Evolutionary conservation across 2,329 filamentous ascomycete genomes (phyloP).

Genomic region (Botryotinia calthae): DNA sequence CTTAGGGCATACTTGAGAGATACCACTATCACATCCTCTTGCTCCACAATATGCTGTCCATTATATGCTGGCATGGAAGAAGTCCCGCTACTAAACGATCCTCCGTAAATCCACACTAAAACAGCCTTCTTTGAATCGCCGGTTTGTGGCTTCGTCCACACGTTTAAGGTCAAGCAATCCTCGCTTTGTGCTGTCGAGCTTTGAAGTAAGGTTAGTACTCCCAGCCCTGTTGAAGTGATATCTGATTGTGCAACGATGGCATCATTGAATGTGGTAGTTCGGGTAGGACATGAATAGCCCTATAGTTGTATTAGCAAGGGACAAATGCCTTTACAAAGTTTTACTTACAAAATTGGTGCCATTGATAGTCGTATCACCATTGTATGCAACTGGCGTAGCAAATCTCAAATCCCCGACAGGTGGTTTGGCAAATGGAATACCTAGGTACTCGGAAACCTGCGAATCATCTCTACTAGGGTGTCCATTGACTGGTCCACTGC

Average conservation of each 20-base stretch:
- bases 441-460: slow-evolving; percentile 40
- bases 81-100: slow-evolving; percentile 42
- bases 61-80: slow-evolving; percentile 42
- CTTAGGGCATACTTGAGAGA: slow-evolving; percentile 45
- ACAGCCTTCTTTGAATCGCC: slow-evolving; percentile 41
- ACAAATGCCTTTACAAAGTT: background rate
- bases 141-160: slow-evolving; percentile 39
- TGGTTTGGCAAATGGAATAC: slow-evolving; percentile 43
- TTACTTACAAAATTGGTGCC: slow-evolving; percentile 33
- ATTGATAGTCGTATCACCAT: slow-evolving; percentile 26
- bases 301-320: slow-evolving; percentile 26
- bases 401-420: slow-evolving; percentile 44
- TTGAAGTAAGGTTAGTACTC: background rate
- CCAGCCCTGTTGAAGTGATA: background rate
- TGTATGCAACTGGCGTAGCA: slow-evolving; percentile 28
- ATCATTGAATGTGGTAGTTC: slow-evolving; percentile 1
- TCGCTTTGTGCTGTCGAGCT: slow-evolving; percentile 31
- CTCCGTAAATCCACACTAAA: slow-evolving; percentile 45
- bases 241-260: slow-evolving; percentile 2
- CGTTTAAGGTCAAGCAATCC: slow-evolving; percentile 43
- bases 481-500: slow-evolving; percentile 34
- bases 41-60: slow-evolving; percentile 43
- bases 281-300: slow-evolving; percentile 18
- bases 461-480: slow-evolving; percentile 29
- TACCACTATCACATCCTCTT: slow-evolving; percentile 47